Base-by-base conservation (phyloP, 2,329 filamentous ascomycete species). In the Endothia cerciana region DNA sequence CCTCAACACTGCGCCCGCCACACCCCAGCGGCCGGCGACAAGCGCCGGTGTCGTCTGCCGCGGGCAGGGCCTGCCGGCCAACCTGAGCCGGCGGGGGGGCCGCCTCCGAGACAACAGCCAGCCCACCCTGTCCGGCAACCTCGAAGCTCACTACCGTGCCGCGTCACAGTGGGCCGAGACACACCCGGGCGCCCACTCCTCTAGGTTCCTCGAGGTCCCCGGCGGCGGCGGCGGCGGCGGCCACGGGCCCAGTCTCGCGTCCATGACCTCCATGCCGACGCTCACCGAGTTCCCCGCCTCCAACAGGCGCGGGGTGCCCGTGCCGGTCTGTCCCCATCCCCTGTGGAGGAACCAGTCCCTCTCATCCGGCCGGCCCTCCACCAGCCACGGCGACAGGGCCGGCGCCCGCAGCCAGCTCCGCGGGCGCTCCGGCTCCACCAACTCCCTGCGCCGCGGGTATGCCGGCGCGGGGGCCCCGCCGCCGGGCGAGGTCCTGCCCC, bases 151-250 rank as follows among this genome's bases (percentile, higher is more conserved):
- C 60, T 60, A 63, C 47, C 66, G 63, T 55, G 60, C 60, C 17
- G 66, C 49, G 15, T 63, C 63, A 30, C 63, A 62, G 40, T 68
- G 66, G 66, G 66, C 60, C 30, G 66, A 68, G 22, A 15, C 28
- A 19, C 57, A 61, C 15, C 33, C 45, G 8, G 59, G 62, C 17
- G 51, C 45, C 33, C 63, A 33, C 6, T 28, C 47, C 25, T 41
- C 63, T 19, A 58, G 60, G 45, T 63, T 57, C 63, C 59, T 63
- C 40, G 66, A 66, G 43, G 55, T 65, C 15, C 49, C 66, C 1
- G 60, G 56, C 15, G 28, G 60, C 40, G 15, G 65, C 36, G 59
- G 45, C 17, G 30, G 60, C 40, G 7, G 60, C 40, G 38, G 28
- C 25, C 25, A 59, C 25, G 57, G 57, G 25, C 45, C 49, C 30